phyloP scores from a whole-genome alignment of 768 basidiomycete species.

The Tricholoma hemisulphureum region DNA sequence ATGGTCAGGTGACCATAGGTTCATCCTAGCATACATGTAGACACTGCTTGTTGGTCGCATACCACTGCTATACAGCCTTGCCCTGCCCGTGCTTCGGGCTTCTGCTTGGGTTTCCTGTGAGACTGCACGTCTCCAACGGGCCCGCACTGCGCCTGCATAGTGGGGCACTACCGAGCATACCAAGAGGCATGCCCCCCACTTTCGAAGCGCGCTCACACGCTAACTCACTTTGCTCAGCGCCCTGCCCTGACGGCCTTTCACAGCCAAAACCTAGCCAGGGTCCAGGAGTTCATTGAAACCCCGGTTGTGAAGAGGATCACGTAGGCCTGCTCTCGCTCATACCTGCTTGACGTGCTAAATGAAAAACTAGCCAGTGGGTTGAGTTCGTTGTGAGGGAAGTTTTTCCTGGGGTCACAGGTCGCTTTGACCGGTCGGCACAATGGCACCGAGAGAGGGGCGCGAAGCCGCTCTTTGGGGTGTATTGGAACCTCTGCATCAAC shows the following conservation, averaged over 20 bases:
- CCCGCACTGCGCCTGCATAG: not conserved
- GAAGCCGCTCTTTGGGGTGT: constrained; percentile 6
- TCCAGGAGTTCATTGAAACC: not conserved
- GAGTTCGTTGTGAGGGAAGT: constrained; percentile 6
- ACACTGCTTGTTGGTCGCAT: too few species aligned
- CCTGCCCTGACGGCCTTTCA: not conserved
- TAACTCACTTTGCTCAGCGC: not conserved
- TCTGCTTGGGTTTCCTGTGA: too few species aligned
- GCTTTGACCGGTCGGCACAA: constrained; percentile 6
- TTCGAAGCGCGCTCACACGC: not conserved
- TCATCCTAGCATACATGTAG: too few species aligned
- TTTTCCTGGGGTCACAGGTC: constrained; percentile 20
- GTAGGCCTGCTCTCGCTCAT: not conserved
- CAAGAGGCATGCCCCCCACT: not conserved
- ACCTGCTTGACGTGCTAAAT: not conserved
- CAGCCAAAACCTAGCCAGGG: not conserved
- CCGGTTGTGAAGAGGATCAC: not conserved
- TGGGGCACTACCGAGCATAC: not conserved
- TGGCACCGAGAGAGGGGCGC: constrained; percentile 15
- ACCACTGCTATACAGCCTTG: too few species aligned
- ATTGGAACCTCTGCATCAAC: constrained; percentile 31
- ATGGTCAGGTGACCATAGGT: too few species aligned
- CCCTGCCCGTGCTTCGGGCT: too few species aligned
- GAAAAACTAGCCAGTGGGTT: constrained; percentile 6
- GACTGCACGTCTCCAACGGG: too few species aligned